Evolutionary conservation across 2,329 filamentous ascomycete species (phyloP), one percentile per base, ranked within the genome.

Genomic region (Capronia coronata): DNA sequence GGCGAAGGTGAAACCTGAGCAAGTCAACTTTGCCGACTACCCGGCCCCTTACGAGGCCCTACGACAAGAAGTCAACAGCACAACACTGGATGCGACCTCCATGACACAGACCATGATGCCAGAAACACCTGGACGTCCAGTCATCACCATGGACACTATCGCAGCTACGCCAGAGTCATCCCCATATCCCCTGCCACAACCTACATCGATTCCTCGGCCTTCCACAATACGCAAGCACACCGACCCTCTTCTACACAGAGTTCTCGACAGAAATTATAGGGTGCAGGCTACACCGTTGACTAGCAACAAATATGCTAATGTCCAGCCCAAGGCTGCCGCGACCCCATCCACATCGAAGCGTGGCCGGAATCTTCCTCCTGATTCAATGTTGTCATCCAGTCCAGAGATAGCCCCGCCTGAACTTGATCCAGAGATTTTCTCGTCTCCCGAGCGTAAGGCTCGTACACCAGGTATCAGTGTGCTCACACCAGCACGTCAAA

Each of bases 241-340:
- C 6, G 88, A 96, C 63, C 86, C 87, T 2, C 75, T 97, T 7
- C 77, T 98, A 34, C 91, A 97, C 66, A 86, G 86, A 51, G 76
- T 97, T n/a, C 79, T 94, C 3, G 90, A 97, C 73, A 96, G 94
- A 69, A 96, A 86, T 50, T 98, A 94, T 71, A 87, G 91, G 25
- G 77, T 98, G 19, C 87, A 94, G 67, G 88, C 91, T 4, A 98
- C 93, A 8, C 93, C 93, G 0, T 83, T 93, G 59, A 59, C 49
- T 3, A 53, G 21, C 46, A 51, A 41, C 30, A 55, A 48, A 22
- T 50, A 53, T 19, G 35, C 46, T 44, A 29, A 38, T 46, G 42
- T 63, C 56, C 49, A 49, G 19, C 32, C 27, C 30, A 56, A 21
- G 19, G 55, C 18, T 46, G 58, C 30, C 44, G 58, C 18, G 48